A percentile compares a stretch with the other conserved stretches of the same genome.
These are phyloP conservation scores for Perkinsela sp. DNA, from an alignment of 208 protist species.

Conservation along the genomic window DNA sequence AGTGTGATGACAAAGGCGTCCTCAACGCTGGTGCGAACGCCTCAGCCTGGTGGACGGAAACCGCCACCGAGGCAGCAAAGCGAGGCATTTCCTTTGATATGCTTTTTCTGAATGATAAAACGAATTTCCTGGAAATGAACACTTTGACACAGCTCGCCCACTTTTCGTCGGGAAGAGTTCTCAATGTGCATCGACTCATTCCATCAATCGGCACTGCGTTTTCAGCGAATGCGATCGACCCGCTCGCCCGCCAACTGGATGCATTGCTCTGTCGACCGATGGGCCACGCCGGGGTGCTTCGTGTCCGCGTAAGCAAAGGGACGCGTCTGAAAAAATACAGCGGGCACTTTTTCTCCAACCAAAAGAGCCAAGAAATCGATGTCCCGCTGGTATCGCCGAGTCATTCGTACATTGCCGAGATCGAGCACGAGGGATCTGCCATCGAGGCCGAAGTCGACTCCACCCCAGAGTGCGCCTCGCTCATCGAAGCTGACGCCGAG, in stretches of 20 bases:
- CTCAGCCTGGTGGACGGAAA: constrained; percentile 42
- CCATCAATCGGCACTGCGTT: constrained; percentile 29
- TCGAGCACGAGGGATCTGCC: constrained; percentile 52
- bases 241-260: constrained; percentile 24
- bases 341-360: constrained; percentile 49
- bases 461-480: not conserved
- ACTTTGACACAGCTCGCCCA: constrained; percentile 44
- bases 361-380: constrained; percentile 59
- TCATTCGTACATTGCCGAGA: constrained; percentile 60
- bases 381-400: constrained; percentile 23
- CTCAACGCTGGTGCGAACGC: constrained; percentile 13
- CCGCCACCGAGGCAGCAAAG: constrained; percentile 22
- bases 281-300: constrained; percentile 63
- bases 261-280: constrained; percentile 20
- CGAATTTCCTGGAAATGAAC: constrained; percentile 42
- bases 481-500: no score
- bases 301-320: constrained; percentile 51
- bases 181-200: constrained; percentile 2
- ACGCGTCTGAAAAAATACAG: constrained; percentile 38
- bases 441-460: not conserved
- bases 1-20: constrained; percentile 53
- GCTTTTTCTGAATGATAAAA: constrained; percentile 27
- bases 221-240: constrained; percentile 35
- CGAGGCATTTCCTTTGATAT: constrained; percentile 59
- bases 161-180: constrained; percentile 4